phyloP scores from a whole-genome alignment of 768 basidiomycete species.

The Lactarius indigo region DNA sequence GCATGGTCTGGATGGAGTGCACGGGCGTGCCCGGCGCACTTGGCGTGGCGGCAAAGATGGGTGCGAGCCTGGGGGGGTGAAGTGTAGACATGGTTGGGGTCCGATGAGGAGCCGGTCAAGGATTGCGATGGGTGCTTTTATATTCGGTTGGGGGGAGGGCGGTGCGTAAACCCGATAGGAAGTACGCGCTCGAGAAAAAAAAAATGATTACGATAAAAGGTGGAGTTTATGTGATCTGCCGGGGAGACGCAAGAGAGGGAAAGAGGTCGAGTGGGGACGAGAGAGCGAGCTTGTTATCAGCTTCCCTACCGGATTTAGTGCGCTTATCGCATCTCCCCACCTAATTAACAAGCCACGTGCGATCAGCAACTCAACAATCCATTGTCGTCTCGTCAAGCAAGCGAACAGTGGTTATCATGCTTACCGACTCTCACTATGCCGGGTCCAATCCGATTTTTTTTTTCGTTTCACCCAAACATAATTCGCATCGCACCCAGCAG shows the following conservation, averaged over 20 bases:
- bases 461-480: not conserved
- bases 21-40: constrained; percentile 82
- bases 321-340: constrained; percentile 10
- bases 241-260: not conserved
- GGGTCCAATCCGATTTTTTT: constrained; percentile 2
- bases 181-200: not conserved
- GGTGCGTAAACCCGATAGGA: constrained; percentile 11
- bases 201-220: constrained; percentile 1
- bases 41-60: constrained; percentile 70
- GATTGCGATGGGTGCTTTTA: constrained; percentile 9
- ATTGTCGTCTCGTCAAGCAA: not conserved
- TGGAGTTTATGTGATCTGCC: not conserved
- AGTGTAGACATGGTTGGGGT: constrained; percentile 33
- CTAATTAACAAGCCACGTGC: not conserved
- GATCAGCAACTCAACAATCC: not conserved
- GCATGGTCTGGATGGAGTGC: constrained; percentile 88
- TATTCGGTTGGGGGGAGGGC: constrained; percentile 13
- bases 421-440: constrained; percentile 1
- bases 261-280: constrained; percentile 1
- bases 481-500: constrained; percentile 8
- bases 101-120: constrained; percentile 10
- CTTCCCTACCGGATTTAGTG: not conserved
- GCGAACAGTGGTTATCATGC: not conserved
- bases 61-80: constrained; percentile 70
- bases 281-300: not conserved